These are phyloP conservation scores for Cymbidium sinense DNA, from an alignment of 106 monocot species.

Conservation along the genomic window DNA sequence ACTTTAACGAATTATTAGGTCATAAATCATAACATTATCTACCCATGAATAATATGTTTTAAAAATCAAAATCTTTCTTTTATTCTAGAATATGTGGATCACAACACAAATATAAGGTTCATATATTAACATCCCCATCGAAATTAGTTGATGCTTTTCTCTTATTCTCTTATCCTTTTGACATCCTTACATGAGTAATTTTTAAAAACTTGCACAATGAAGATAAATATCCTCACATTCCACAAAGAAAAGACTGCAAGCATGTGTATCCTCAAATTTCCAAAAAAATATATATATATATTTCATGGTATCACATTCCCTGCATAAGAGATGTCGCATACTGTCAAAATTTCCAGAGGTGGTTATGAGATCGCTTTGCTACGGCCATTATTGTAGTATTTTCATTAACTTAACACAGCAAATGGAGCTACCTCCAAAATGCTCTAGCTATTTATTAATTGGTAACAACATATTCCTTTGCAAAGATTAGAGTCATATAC, in stretches of 20 bases:
- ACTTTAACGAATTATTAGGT: neutral
- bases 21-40: neutral
- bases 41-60: neutral
- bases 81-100: neutral
- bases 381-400: neutral
- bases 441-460: neutral
- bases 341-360: neutral
- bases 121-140: neutral
- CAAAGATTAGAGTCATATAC: neutral
- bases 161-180: no score
- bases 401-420: neutral
- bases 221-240: no score
- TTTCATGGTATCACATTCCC: neutral
- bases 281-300: neutral
- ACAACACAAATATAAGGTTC: neutral
- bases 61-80: neutral
- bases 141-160: no score
- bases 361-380: neutral
- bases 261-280: neutral
- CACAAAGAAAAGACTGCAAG: neutral
- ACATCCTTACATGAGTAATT: no score
- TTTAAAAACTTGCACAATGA: no score
- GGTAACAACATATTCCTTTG: neutral
- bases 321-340: neutral
- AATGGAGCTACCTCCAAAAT: neutral